Evolutionary conservation across 345 rosid genomes (phyloP), one percentile per base, ranked within the genome.

Genomic region (Brassica napus): DNA sequence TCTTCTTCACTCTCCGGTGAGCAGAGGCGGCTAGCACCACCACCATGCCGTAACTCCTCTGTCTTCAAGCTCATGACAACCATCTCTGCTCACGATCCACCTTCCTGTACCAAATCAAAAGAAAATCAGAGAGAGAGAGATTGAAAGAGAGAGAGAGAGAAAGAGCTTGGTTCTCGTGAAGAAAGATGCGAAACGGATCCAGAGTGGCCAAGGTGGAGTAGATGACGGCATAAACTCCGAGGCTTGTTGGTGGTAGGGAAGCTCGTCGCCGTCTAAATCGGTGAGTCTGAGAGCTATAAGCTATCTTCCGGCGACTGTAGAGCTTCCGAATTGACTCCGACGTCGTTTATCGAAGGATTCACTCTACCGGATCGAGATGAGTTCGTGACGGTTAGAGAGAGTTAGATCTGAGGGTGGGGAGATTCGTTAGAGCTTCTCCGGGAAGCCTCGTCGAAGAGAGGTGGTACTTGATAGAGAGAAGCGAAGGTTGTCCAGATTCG

Each of bases 401-500:
- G 37, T 86, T 64, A 0, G 77, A 60, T 34, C 68, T 49, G 18
- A 86, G 68, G 5, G 85, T 84, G 58, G 86, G 87, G 39, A 84
- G 72, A 34, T 59, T 73, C 34, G 77, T 64, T 77, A 86, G 71
- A 54, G 47, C 18, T 39, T 80, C 74, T 23, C 58, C 72, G 11
- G 81, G 23, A 68, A 84, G 26, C 58, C 77, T 69, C 35, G 67
- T 5, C 3, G 87, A 86, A 32, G 85, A 80, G 63, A 84, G 72
- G 47, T 84, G 86, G 78, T 61, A 77, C 6, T 63, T 82, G 18
- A 86, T 78, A 28, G 69, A 74, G 21, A 70, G 68, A 76, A 84
- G 78, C 42, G 89, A 84, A 8, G 79, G 82, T 21, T 84, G 87
- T 3, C 87, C 85, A 1, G 15, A 76, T 8, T 8, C 70, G 26